Base-by-base conservation (phyloP, 805 yeast genomes). In the Metschnikowia chrysomelidarum region DNA sequence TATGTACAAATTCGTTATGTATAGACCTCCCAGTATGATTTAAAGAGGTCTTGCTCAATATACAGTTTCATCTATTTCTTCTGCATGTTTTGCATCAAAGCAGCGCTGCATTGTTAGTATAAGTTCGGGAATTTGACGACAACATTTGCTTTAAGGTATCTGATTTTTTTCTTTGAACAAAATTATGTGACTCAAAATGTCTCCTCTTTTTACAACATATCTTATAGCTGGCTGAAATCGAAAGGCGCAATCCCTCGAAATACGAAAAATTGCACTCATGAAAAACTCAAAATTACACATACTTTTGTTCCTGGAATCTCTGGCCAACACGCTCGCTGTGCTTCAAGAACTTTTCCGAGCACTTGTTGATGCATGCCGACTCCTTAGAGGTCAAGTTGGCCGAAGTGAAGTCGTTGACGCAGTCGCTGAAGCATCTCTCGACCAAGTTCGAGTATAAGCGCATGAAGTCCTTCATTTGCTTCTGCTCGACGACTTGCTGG, bases 401-500 rank as follows among this genome's bases (percentile, higher is more conserved):
- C 27, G 98, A 87, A 40, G 99, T 93, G 79, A 93, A 91, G 64
- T 93, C 98, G 63, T 89, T 91, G 60, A 93, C 96, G 71, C 99
- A 93, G 69, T 93, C 98, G 43, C 79, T 78, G 73, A 93, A 93
- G 73, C 99, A 93, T 73, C 95, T 84, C 66, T 91, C 94, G 35
- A 93, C 98, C 54, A 93, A 76, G 60, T 84, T 83, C 47, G 98
- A 88, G 77, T 93, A 93, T 40, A 78, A 78, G 62, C 93, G 83
- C 98, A 93, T 91, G 82, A 91, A 93, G 64, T 91, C 98, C 67
- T 85, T 86, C 96, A 93, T 89, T 69, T 91, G 98, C 75, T 91
- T 91, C 62, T 85, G 89, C 70, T 91, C 98, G 47, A 91, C 95
- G 47, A 91, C 71, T 64, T 82, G 89, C 68, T 88, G 96, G 68